A percentile compares a stretch with the other conserved stretches of the same genome.
phyloP scores from a whole-genome alignment of 208 protist species.

The Wallacemonas sp. region DNA sequence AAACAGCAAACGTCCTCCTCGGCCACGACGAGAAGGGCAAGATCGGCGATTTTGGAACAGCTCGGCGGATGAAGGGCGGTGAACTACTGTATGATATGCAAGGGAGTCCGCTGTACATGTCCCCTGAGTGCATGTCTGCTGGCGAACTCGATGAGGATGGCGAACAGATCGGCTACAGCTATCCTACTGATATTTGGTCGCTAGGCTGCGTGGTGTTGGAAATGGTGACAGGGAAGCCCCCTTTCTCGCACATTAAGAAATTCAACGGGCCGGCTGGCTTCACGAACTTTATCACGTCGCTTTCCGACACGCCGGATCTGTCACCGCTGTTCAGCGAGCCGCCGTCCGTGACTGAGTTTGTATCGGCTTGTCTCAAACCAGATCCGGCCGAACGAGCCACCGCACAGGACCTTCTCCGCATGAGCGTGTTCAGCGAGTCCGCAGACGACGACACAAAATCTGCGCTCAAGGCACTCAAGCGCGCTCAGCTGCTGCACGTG shows the following conservation, averaged over 20 bases:
- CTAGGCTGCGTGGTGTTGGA: conserved; percentile 87
- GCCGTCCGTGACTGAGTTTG: conserved; percentile 77
- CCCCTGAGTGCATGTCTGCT: conserved; percentile 84
- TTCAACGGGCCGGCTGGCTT: conserved; percentile 72
- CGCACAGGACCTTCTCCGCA: conserved; percentile 66
- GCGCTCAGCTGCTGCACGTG: conserved; percentile 82
- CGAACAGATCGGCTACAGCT: conserved; percentile 71
- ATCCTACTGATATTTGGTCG: conserved; percentile 87
- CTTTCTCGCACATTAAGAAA: conserved; percentile 78
- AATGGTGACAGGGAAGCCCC: conserved; percentile 85
- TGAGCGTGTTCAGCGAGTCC: conserved; percentile 77
- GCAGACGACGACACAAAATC: conserved; percentile 66
- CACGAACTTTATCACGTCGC: conserved; percentile 75
- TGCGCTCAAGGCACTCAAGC: conserved; percentile 69
- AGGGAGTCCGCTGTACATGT: conserved; percentile 90
- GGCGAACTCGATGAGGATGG: conserved; percentile 78
- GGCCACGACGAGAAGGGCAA: conserved; percentile 73
- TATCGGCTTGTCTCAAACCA: conserved; percentile 78
- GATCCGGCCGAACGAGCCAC: conserved; percentile 71
- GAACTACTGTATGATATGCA: conserved; percentile 85
- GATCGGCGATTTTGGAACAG: conserved; percentile 93
- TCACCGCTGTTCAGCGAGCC: conserved; percentile 70
- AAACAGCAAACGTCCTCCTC: conserved; percentile 92
- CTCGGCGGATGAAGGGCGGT: conserved; percentile 50
- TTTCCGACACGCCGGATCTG: conserved; percentile 83